phyloP scores from a whole-genome alignment of 2,329 filamentous ascomycete species.

The Colletotrichum paranaense region DNA sequence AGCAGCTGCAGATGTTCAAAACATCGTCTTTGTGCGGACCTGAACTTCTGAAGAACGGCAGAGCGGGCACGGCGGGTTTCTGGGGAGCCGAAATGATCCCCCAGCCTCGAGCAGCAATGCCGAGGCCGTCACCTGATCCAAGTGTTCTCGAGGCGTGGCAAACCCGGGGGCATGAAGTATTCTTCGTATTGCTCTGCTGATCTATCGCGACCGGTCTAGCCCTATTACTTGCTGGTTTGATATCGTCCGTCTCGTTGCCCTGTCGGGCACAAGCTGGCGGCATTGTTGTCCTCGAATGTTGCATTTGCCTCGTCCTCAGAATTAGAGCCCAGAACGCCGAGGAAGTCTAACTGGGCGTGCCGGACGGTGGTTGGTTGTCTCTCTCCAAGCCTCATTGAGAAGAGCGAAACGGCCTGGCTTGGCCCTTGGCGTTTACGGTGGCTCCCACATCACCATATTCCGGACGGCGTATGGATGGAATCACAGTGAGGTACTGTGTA shows the following conservation, averaged over 20 bases:
- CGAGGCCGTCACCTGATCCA: slow-evolving; percentile 12
- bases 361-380: slow-evolving; percentile 27
- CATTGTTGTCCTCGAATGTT: slow-evolving; percentile 15
- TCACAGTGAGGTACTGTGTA: not conserved
- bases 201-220: slow-evolving; percentile 4
- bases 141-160: not conserved
- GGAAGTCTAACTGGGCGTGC: slow-evolving; percentile 22
- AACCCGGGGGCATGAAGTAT: not conserved
- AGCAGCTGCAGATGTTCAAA: not conserved
- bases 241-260: slow-evolving; percentile 3
- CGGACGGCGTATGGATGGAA: not conserved
- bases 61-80: not conserved
- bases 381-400: slow-evolving; percentile 5
- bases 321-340: slow-evolving; percentile 37
- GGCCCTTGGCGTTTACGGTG: slow-evolving; percentile 26
- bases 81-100: slow-evolving; percentile 1
- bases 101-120: slow-evolving; percentile 11
- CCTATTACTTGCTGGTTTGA: slow-evolving; percentile 6
- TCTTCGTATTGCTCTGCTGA: slow-evolving; percentile 11
- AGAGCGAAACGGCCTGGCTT: slow-evolving; percentile 12
- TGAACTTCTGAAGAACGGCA: not conserved
- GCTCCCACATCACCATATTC: not conserved
- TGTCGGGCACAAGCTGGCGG: slow-evolving; percentile 7
- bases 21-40: not conserved
- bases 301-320: slow-evolving; percentile 22